Percentiles rank a stretch among this genome's conserved stretches.
These are phyloP conservation scores for Naumovozyma baii DNA, from an alignment of 805 yeast species.

Conservation along the genomic window DNA sequence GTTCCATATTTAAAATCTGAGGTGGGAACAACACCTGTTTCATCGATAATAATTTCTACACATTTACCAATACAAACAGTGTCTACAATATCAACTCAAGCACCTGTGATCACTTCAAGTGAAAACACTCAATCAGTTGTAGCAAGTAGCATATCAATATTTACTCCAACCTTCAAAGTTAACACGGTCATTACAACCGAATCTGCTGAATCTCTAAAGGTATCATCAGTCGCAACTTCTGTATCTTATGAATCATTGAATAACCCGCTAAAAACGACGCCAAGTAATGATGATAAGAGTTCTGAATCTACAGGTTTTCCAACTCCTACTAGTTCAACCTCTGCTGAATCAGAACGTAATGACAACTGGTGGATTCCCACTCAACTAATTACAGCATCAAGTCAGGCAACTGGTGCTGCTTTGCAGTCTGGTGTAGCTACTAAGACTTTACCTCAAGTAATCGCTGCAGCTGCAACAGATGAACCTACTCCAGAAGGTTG, in stretches of 20 bases:
- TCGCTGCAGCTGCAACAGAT: constrained; percentile 30
- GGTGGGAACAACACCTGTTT: not conserved
- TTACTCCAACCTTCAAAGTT: no score
- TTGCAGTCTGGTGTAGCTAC: constrained; percentile 60
- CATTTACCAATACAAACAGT: not conserved
- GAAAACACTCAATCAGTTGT: no score
- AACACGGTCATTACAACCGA: no score
- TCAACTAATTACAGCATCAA: constrained; percentile 32
- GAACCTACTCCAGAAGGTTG: constrained; percentile 26
- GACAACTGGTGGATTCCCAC: constrained; percentile 36
- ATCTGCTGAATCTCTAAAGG: no score
- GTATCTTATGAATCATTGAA: no score
- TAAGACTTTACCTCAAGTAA: constrained; percentile 35
- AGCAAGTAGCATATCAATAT: no score
- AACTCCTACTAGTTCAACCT: not conserved
- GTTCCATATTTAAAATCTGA: not conserved
- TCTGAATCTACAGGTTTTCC: no score
- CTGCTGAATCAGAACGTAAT: no score
- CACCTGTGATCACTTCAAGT: no score
- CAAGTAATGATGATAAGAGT: no score
- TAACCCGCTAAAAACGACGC: no score
- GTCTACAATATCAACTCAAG: not conserved
- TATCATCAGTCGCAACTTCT: no score
- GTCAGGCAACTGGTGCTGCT: constrained; percentile 21
- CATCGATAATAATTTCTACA: not conserved